A percentile compares a stretch with the other conserved stretches of the same genome.
Conservation (phyloP, 805 yeast species). For the Danielia reshetovae region DNA sequence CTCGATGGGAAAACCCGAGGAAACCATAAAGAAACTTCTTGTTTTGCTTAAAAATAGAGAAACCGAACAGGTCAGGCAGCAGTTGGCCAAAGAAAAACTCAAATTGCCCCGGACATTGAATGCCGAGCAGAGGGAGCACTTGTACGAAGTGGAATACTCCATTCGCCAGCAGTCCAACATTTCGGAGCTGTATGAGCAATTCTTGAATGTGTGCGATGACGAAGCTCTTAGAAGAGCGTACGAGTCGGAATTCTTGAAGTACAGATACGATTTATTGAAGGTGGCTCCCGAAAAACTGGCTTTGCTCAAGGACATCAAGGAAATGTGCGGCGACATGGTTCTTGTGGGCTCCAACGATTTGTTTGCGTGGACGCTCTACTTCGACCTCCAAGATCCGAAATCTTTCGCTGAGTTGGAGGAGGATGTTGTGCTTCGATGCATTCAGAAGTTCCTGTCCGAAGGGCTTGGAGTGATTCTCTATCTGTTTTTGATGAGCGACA, state of each 20-base stretch:
- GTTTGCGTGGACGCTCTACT: constrained; percentile 66
- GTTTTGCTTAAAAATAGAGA: constrained; percentile 40
- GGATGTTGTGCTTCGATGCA: constrained; percentile 44
- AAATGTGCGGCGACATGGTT: constrained; percentile 68
- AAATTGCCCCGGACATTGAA: constrained; percentile 43
- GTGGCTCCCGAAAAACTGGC: constrained; percentile 49
- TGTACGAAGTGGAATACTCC: constrained; percentile 42
- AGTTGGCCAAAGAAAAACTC: constrained; percentile 45
- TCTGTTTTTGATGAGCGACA: constrained; percentile 62
- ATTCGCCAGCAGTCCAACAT: constrained; percentile 49
- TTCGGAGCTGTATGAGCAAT: constrained; percentile 48
- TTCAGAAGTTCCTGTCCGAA: constrained; percentile 52
- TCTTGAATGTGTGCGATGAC: constrained; percentile 56
- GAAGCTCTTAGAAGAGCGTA: constrained; percentile 53
- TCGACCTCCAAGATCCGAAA: constrained; percentile 68
- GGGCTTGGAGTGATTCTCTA: constrained; percentile 62
- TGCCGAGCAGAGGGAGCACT: constrained; percentile 33
- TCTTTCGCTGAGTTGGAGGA: constrained; percentile 48
- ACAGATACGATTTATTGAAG: constrained; percentile 50
- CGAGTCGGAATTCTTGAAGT: constrained; percentile 60
- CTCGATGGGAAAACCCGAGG: constrained; percentile 41
- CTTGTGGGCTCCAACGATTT: constrained; percentile 57
- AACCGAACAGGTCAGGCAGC: constrained; percentile 34
- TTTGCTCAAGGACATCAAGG: constrained; percentile 42
- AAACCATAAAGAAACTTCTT: constrained; percentile 42